Base-by-base conservation (phyloP, 768 basidiomycete species). In the Clitopilus hobsonii region DNA sequence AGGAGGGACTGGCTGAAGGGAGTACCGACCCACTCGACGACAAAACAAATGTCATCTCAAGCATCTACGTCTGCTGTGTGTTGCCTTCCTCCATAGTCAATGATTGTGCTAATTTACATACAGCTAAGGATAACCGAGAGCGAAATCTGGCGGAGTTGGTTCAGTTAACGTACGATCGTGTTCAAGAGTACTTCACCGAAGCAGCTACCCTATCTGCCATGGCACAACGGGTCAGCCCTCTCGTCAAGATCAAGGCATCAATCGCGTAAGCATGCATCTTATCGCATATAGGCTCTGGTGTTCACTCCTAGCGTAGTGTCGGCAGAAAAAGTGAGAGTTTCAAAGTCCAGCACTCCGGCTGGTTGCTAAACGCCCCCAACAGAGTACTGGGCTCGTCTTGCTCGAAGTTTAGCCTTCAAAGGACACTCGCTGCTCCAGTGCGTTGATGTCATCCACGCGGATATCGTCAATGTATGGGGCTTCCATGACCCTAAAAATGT, bases 311-410 rank as follows among this genome's bases (percentile, higher is more conserved):
- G 38, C 24, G 23, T 23, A 61, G 63, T 6, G 54, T 64, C 36
- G 60, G 63, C 20, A 58, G 32, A 38, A 58, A 55, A 20, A 62
- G 58, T 60, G 58, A 52, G 52, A 56, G 38, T 30, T 14, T 30
- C 20, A 47, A 36, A 2, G 49, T 28, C 47, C 5, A 7, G n/a
- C 13, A 36, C 2, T 51, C n/a, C 26, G 16, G 14, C 36, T 59
- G 27, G 58, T 36, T 49, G 4, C n/a, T n/a, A n/a, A n/a, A n/a
- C n/a, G n/a, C 11, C 2, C 22, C 18, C 11, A 36, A 49, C 49
- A 68, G 67, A 60, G 47, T 68, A 68, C 38, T 67, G 67, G 67
- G 22, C 56, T 30, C 59, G 63, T 16, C 57, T 68, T 13, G 60
- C 61, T 6, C 57, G 58, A 18, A 67, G 65, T 54, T 50, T 56